Conservation (phyloP, 148 eudicot species). For the Rhododendron vialii region DNA sequence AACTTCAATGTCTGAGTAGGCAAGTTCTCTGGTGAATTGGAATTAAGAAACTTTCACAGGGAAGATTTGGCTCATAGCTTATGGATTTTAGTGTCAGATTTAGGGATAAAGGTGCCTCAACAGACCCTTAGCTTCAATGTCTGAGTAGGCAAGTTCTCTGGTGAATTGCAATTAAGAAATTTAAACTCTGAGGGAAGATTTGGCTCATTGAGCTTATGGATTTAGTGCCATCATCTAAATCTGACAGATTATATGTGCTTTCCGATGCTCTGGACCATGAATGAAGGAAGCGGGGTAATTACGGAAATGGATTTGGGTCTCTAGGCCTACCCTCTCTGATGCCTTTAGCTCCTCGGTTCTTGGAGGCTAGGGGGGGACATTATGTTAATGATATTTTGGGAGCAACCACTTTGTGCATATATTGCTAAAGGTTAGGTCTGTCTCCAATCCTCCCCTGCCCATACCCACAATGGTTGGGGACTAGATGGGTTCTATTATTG, state of each 20-base stretch:
- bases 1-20: background rate
- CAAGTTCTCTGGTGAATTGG: background rate
- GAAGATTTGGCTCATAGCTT: background rate
- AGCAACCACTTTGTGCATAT: no score
- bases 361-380: no score
- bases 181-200: background rate
- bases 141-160: background rate
- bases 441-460: no score
- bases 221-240: background rate
- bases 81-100: background rate
- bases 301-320: no score
- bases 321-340: no score
- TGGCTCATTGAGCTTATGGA: background rate
- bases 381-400: no score
- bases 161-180: background rate
- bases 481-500: no score
- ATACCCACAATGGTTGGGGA: no score
- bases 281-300: no score
- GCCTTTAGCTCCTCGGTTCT: no score
- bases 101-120: background rate
- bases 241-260: background rate
- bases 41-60: background rate
- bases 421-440: no score
- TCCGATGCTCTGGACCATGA: no score
- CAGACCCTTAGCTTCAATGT: background rate